Percentiles rank a stretch among this genome's conserved stretches.
phyloP scores from a whole-genome alignment of 106 monocot species.

The Hemerocallis citrina region DNA sequence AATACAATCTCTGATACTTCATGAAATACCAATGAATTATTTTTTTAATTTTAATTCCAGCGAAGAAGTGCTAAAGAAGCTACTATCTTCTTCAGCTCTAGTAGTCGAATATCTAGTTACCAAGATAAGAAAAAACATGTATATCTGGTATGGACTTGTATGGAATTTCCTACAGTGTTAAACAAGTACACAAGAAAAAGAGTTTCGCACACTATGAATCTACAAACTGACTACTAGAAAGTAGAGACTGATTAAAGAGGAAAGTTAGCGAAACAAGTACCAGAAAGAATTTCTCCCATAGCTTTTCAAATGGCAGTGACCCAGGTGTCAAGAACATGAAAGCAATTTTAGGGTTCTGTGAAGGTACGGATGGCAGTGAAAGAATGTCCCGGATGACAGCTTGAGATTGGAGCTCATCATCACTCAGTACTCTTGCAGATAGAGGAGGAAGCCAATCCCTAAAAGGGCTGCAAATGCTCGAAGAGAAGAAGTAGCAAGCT shows the following conservation, averaged over 20 bases:
- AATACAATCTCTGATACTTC: not conserved
- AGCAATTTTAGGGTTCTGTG: slow-evolving; percentile 68
- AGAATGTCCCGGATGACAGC: slow-evolving; percentile 62
- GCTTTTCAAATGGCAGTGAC: slow-evolving; percentile 82
- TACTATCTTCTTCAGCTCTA: not conserved
- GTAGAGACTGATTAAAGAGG: not conserved
- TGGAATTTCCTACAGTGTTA: no score
- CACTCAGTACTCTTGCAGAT: slow-evolving; percentile 35
- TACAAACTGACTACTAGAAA: not conserved
- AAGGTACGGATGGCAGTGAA: slow-evolving; percentile 19
- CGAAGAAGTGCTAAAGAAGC: not conserved
- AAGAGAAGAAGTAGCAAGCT: slow-evolving; percentile 63
- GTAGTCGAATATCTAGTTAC: not conserved
- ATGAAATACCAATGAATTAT: not conserved
- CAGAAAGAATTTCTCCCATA: slow-evolving; percentile 88
- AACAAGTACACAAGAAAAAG: no score
- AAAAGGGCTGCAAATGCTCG: slow-evolving; percentile 47
- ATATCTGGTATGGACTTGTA: no score
- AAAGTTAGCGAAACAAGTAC: slow-evolving; percentile 30
- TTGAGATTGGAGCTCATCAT: slow-evolving; percentile 66
- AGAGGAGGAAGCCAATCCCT: slow-evolving; percentile 81
- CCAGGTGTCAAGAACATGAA: slow-evolving; percentile 96
- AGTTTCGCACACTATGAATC: no score
- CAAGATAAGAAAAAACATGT: not conserved
- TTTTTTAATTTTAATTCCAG: not conserved